Percentiles rank a stretch among this genome's conserved stretches.
Evolutionary conservation across 768 basidiomycete species (phyloP).

Genomic region (Steccherinum ochraceum): DNA sequence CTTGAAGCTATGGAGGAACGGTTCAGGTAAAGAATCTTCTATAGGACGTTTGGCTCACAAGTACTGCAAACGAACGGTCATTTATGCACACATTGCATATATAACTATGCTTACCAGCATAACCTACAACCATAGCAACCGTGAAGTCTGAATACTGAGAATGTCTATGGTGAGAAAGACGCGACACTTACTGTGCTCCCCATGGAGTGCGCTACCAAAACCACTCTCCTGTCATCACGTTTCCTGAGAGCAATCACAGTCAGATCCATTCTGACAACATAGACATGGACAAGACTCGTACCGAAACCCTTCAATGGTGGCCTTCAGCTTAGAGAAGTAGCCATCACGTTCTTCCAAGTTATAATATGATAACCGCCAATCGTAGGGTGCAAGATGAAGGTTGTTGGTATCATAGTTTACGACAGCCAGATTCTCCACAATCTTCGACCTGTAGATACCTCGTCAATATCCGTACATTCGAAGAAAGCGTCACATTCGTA

Average conservation of each 20-base stretch:
- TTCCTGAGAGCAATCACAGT: conserved; percentile 33
- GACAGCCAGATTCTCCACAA: conserved; percentile 90
- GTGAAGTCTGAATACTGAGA: background rate
- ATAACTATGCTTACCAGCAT: conserved; percentile 35
- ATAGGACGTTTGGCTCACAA: conserved; percentile 58
- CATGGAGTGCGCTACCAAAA: conserved; percentile 85
- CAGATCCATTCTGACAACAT: background rate
- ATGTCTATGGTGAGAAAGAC: background rate
- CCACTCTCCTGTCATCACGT: conserved; percentile 71
- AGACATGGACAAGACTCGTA: conserved; percentile 31
- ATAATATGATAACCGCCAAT: conserved; percentile 84
- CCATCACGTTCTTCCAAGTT: conserved; percentile 91
- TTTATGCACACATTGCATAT: background rate
- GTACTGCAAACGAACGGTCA: conserved; percentile 45
- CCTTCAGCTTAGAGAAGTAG: conserved; percentile 81
- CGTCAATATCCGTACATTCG: background rate
- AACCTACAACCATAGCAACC: conserved; percentile 31
- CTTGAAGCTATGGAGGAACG: conserved; percentile 56
- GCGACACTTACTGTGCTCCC: conserved; percentile 59
- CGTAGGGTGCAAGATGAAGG: conserved; percentile 77
- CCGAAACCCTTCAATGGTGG: conserved; percentile 75
- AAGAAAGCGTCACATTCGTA: conserved; percentile 21
- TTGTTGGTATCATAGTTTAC: conserved; percentile 93
- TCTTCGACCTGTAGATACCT: conserved; percentile 59
- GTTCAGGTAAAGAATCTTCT: background rate